These are phyloP conservation scores for Raffaelea albimanens DNA, from an alignment of 2,329 filamentous ascomycete species.

Conservation along the genomic window DNA sequence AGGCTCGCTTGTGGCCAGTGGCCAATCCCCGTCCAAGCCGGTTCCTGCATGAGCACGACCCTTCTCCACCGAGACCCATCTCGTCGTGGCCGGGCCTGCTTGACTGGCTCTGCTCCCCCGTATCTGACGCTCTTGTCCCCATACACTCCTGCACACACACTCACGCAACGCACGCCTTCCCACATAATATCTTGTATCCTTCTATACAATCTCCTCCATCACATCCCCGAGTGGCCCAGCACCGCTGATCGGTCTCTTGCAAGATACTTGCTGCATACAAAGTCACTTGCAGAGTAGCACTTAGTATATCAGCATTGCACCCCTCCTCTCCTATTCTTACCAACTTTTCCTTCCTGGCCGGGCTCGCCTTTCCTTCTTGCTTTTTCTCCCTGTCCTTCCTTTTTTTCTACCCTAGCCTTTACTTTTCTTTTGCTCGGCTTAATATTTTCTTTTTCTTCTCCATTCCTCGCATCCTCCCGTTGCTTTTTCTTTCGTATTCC, in stretches of 20 bases:
- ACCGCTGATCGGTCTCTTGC: no score
- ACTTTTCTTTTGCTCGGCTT: no score
- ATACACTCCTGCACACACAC: background rate
- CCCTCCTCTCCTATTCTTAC: background rate
- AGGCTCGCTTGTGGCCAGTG: background rate
- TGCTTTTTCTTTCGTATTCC: background rate
- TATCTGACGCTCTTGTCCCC: no score
- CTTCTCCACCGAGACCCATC: background rate
- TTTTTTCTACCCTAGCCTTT: no score
- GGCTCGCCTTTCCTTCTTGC: background rate
- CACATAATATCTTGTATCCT: background rate
- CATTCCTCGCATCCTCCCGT: conserved; percentile 1
- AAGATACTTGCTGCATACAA: no score
- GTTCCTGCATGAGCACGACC: conserved; percentile 5
- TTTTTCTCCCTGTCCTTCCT: background rate
- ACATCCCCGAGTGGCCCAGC: no score
- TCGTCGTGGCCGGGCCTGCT: background rate
- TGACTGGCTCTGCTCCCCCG: no score
- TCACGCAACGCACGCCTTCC: background rate
- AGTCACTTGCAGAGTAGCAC: no score
- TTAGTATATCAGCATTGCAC: no score
- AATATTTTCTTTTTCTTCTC: background rate
- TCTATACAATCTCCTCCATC: no score
- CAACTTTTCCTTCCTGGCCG: background rate
- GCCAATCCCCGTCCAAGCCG: background rate